Conservation (phyloP, 2,329 filamentous ascomycete genomes). For the Pseudopithomyces chartarum region DNA sequence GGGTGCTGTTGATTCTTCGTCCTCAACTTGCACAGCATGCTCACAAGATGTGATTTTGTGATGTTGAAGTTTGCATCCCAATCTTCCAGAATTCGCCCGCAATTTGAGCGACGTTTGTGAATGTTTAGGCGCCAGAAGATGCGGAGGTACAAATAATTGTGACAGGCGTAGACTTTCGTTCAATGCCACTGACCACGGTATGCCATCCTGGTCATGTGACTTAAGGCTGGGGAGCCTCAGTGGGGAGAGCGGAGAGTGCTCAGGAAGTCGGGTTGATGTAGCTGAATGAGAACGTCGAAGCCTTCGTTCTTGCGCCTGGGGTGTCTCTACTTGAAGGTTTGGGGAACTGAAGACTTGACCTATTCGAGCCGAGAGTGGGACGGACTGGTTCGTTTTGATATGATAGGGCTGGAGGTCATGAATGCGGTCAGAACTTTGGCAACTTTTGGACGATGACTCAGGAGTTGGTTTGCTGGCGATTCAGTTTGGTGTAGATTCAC, state of each 20-base stretch:
- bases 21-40: background rate
- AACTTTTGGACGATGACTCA: conserved; percentile 26
- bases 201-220: conserved; percentile 23
- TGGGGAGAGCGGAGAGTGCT: conserved; percentile 26
- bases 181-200: conserved; percentile 35
- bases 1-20: background rate
- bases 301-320: conserved; percentile 20
- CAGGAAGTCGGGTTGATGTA: conserved; percentile 29
- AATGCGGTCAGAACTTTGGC: conserved; percentile 12
- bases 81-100: background rate
- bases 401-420: conserved; percentile 27
- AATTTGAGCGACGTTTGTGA: conserved; percentile 13
- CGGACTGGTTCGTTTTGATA: conserved; percentile 19
- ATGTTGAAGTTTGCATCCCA: background rate
- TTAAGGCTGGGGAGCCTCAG: conserved; percentile 36
- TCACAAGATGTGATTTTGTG: background rate
- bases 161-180: conserved; percentile 38
- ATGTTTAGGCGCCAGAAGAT: conserved; percentile 14
- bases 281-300: conserved; percentile 39
- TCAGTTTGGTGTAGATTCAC: conserved; percentile 13
- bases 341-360: conserved; percentile 37
- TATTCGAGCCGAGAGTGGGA: conserved; percentile 24
- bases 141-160: conserved; percentile 27
- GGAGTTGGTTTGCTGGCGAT: conserved; percentile 31
- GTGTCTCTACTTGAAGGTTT: conserved; percentile 27